These are phyloP conservation scores for Trametes cingulata DNA, from an alignment of 768 basidiomycete genomes.

Conservation along the genomic window DNA sequence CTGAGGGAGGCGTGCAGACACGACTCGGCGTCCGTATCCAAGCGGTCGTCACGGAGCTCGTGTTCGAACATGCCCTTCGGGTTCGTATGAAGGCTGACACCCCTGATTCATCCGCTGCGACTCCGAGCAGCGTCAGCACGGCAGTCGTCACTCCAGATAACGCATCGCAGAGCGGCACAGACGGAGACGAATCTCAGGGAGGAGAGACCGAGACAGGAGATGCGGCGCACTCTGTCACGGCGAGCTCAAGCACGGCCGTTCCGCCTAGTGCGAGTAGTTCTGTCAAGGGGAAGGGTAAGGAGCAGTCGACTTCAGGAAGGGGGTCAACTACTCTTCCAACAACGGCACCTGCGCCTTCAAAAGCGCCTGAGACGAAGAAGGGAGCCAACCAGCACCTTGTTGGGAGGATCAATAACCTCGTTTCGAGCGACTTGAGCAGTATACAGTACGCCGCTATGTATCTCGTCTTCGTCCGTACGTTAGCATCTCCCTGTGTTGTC, in stretches of 20 bases:
- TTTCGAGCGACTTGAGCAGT: slow-evolving; percentile 57
- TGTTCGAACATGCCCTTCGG: slow-evolving; percentile 60
- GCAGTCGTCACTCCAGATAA: slow-evolving; percentile 23
- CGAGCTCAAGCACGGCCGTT: slow-evolving; percentile 9
- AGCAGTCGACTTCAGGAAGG: background rate
- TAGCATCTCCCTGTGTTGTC: background rate
- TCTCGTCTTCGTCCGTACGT: slow-evolving; percentile 29
- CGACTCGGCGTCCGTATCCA: slow-evolving; percentile 51
- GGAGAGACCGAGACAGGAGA: background rate
- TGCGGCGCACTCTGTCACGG: background rate
- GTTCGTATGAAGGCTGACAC: slow-evolving; percentile 58
- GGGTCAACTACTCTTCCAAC: background rate
- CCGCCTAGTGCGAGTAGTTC: background rate
- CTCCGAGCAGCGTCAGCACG: slow-evolving; percentile 19
- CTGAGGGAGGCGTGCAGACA: slow-evolving; percentile 29
- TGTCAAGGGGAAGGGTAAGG: slow-evolving; percentile 5
- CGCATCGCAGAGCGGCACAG: slow-evolving; percentile 8
- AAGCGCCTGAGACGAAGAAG: background rate
- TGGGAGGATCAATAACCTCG: slow-evolving; percentile 78
- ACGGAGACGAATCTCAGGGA: background rate
- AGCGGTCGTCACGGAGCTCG: slow-evolving; percentile 51
- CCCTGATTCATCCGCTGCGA: background rate
- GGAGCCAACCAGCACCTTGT: slow-evolving; percentile 47
- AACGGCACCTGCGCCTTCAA: background rate
- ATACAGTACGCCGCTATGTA: slow-evolving; percentile 6